Percentiles rank a stretch among this genome's conserved stretches.
Evolutionary conservation across 345 rosid species (phyloP).

Genomic region (Punica granatum): DNA sequence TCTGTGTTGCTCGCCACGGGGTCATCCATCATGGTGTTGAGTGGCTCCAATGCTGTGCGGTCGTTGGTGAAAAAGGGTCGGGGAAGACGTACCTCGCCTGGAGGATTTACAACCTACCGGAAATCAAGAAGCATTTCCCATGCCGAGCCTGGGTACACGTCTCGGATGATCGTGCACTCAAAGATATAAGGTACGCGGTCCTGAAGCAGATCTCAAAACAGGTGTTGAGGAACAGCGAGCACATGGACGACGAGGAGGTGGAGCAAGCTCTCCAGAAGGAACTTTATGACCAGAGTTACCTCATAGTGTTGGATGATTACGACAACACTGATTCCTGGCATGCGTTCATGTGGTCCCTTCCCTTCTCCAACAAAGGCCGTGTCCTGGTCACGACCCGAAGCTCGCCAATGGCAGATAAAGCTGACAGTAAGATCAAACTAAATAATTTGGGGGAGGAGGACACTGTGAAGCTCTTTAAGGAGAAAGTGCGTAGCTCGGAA

Average conservation of each 20-base stretch:
- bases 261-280: not conserved
- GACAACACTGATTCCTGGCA: not conserved
- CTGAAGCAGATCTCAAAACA: not conserved
- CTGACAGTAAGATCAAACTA: not conserved
- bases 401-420: not conserved
- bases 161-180: not conserved
- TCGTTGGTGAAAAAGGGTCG: slow-evolving; percentile 11
- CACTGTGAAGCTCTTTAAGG: not conserved
- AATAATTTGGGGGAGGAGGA: not conserved
- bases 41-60: not conserved
- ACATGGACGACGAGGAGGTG: not conserved
- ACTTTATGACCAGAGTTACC: slow-evolving; percentile 7
- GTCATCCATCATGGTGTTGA: no score
- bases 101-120: slow-evolving; percentile 4
- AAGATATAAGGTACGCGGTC: not conserved
- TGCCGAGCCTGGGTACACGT: slow-evolving; percentile 13
- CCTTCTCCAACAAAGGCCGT: not conserved
- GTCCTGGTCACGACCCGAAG: slow-evolving; percentile 14
- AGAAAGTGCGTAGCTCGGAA: not conserved
- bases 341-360: not conserved
- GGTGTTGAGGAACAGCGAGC: not conserved
- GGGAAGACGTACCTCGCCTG: slow-evolving; percentile 20
- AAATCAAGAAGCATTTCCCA: not conserved
- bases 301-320: slow-evolving; percentile 16
- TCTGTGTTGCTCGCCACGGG: no score